A percentile compares a stretch with the other conserved stretches of the same genome.
Evolutionary conservation across 352 stramenopile genomes (phyloP).

Genomic region (Phytophthora fragariaefolia): DNA sequence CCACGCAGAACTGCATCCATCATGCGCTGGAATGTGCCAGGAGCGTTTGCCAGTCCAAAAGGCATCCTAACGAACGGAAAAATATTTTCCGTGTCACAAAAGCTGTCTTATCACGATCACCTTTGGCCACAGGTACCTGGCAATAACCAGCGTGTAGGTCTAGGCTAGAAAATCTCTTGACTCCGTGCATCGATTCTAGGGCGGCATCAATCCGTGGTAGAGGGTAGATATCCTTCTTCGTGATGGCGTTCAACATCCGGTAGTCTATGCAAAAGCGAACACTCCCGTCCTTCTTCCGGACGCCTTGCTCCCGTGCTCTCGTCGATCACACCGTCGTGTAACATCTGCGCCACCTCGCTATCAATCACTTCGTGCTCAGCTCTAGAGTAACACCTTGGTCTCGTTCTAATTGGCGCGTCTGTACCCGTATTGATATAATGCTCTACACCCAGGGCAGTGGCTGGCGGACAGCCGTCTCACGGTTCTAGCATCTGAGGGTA

Average conservation of each 20-base stretch:
- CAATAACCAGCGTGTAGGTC: not conserved
- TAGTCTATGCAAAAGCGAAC: no score
- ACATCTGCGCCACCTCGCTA: conserved; percentile 16
- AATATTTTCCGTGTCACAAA: not conserved
- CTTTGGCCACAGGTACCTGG: not conserved
- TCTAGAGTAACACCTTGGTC: conserved; percentile 2
- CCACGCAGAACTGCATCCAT: not conserved
- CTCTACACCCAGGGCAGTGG: not conserved
- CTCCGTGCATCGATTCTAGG: not conserved
- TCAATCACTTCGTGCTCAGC: conserved; percentile 15
- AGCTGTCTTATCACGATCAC: not conserved
- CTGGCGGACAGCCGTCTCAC: not conserved
- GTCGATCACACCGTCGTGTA: conserved; percentile 23
- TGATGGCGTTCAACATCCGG: not conserved
- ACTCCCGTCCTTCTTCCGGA: not conserved
- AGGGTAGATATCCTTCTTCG: not conserved
- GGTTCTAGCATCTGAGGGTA: not conserved
- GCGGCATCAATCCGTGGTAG: not conserved
- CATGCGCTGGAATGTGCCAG: not conserved
- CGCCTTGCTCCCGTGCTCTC: conserved; percentile 18
- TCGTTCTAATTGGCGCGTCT: not conserved
- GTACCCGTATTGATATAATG: no score
- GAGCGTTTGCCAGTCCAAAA: not conserved
- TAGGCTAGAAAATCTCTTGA: not conserved
- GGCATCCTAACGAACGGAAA: not conserved